phyloP scores from a whole-genome alignment of 768 basidiomycete genomes.

The Lyophyllum decastes region DNA sequence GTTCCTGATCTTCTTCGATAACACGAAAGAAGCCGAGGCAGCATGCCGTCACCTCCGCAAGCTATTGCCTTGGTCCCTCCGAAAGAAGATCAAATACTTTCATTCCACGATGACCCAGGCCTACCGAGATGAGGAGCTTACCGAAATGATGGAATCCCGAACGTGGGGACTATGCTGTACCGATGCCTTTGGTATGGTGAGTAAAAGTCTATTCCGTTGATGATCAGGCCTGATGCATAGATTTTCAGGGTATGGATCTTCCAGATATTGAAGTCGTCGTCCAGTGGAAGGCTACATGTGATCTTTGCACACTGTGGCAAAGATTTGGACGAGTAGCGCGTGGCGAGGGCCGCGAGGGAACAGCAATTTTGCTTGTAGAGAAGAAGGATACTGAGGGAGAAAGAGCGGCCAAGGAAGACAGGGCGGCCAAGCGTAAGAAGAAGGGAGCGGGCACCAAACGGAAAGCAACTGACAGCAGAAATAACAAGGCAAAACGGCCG shows the following conservation, averaged over 20 bases:
- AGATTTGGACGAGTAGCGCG: conserved; percentile 30
- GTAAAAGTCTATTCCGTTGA: conserved; percentile 6
- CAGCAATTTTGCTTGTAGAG: conserved; percentile 27
- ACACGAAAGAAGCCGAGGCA: conserved; percentile 1
- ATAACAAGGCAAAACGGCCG: background rate
- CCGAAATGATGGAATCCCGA: background rate
- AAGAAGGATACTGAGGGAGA: conserved; percentile 27
- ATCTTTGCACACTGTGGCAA: conserved; percentile 31
- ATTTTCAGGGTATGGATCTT: conserved; percentile 34
- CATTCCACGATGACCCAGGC: conserved; percentile 28
- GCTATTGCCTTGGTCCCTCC: conserved; percentile 7
- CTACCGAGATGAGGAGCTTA: conserved; percentile 19
- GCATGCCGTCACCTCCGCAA: conserved; percentile 15
- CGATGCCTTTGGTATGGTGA: conserved; percentile 37
- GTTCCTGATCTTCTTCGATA: conserved; percentile 10
- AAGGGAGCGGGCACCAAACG: background rate
- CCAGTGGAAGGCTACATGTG: conserved; percentile 29
- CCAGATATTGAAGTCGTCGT: conserved; percentile 33
- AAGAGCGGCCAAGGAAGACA: conserved; percentile 11
- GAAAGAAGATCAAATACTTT: conserved; percentile 26
- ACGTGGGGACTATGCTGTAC: conserved; percentile 27
- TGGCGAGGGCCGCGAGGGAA: conserved; percentile 11
- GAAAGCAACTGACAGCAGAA: background rate
- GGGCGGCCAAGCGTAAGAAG: background rate
- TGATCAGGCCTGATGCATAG: background rate